Percentiles rank a stretch among this genome's conserved stretches.
These are phyloP conservation scores for Aureobasidium musti DNA, from an alignment of 2,329 filamentous ascomycete species.

Conservation along the genomic window DNA sequence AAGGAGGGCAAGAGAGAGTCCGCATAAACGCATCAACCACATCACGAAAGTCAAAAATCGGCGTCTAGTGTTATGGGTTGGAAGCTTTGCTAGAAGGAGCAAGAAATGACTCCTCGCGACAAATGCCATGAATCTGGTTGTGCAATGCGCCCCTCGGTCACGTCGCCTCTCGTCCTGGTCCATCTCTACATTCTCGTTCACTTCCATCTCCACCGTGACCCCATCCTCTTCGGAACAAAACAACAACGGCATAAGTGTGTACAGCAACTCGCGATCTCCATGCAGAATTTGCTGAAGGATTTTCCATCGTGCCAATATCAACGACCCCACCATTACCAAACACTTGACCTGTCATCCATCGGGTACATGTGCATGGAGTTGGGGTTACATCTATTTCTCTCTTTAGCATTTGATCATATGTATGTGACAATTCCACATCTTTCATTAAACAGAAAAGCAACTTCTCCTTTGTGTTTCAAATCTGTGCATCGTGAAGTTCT, in stretches of 20 bases:
- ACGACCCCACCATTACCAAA: slow-evolving; percentile 64
- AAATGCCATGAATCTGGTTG: slow-evolving; percentile 31
- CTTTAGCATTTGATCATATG: background rate
- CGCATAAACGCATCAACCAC: slow-evolving; percentile 60
- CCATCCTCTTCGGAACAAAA: slow-evolving; percentile 1
- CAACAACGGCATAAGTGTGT: slow-evolving; percentile 66
- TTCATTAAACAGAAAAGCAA: background rate
- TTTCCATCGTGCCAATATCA: slow-evolving; percentile 64
- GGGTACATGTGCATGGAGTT: slow-evolving; percentile 65
- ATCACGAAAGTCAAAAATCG: slow-evolving; percentile 29
- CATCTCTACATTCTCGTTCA: slow-evolving; percentile 8
- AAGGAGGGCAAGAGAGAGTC: slow-evolving; percentile 93
- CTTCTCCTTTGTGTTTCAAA: background rate
- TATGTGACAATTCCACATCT: slow-evolving; percentile 7
- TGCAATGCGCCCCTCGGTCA: slow-evolving; percentile 19
- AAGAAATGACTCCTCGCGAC: slow-evolving; percentile 26
- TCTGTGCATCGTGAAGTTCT: background rate
- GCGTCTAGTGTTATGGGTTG: slow-evolving; percentile 29
- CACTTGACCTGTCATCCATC: slow-evolving; percentile 56
- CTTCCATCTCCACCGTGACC: slow-evolving; percentile 8
- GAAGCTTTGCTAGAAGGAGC: slow-evolving; percentile 31
- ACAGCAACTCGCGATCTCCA: slow-evolving; percentile 63
- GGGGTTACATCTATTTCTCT: slow-evolving; percentile 53
- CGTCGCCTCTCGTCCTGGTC: slow-evolving; percentile 9
- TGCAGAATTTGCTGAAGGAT: slow-evolving; percentile 68